Evolutionary conservation across 345 rosid genomes (phyloP), one percentile per base, ranked within the genome.

Genomic region (Camelina hispida): DNA sequence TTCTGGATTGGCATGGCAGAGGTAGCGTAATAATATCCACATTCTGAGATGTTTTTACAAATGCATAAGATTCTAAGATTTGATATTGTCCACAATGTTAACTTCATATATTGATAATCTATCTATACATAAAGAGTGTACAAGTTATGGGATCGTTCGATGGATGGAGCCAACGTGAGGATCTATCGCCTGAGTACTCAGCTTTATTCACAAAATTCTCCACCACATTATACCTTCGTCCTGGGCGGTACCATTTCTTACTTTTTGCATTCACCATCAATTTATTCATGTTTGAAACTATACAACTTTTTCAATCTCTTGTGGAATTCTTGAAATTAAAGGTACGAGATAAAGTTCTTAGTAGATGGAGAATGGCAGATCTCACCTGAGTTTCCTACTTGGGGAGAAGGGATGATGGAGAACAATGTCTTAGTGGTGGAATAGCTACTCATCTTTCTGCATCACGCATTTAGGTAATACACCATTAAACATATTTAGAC

Each of bases 281-380:
- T 1, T 38, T 15, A 23, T 32, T 28, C n/a, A 18, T 54, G 43
- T 62, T 42, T 25, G 12, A 67, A 56, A 46, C 30, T 44, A 5
- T 47, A 12, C 9, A 7, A 8, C 37, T 32, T 20, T 4, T 54
- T n/a, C 11, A 16, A 16, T 16, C 22, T 48, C 4, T 16, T 47
- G 5, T 16, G 52, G 43, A 60, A 50, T 38, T 68, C 59, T 48
- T 53, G 57, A 17, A 44, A 60, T 18, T 57, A 75, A 91, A 91
- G 97, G 96, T 89, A 94, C 40, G 96, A 89, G 85, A 88, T 94
- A 83, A 94, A 94, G 77, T 94, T 91, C 86, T 68, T 91, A 85
- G 87, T 88, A 47, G 96, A 94, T 72, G 97, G 96, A 84, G 91
- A 90, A 71, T 94, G 98, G 97, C 89, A 74, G 7, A 50, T 94